Evolutionary conservation across 2,329 filamentous ascomycete genomes (phyloP), one percentile per base, ranked within the genome.

Genomic region (Talaromyces amestolkiae): DNA sequence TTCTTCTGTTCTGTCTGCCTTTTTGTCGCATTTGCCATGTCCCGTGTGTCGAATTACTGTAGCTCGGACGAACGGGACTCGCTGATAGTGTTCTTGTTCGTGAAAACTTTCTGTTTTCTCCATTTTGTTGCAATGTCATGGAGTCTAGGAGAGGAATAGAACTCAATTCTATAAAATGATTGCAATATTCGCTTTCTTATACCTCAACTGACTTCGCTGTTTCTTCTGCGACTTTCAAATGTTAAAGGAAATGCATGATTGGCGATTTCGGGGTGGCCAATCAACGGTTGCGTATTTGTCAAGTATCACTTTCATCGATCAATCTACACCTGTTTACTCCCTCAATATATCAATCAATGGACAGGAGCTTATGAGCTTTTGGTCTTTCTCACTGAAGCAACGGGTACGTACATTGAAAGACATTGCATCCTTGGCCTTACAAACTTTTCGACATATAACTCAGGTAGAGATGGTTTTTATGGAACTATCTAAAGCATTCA

Each of bases 71-170:
- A 37, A 37, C n/a, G 31, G 31, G 51, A 35, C 31, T 54, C 6
- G 51, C 27, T 15, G 49, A n/a, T 53, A 31, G 49, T 33, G 24
- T 31, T 31, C 49, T 51, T 10, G 49, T 53, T 53, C 27, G 15
- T 19, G 51, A 35, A 11, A 54, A 22, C n/a, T 8, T 54, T 5
- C 51, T 15, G n/a, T 54, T 53, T 54, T 54, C 31, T 54, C 31
- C 31, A 35, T 54, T 37, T 54, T 53, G 17, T 35, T 22, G 31
- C 51, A 54, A 54, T 54, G 0, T 54, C 7, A 54, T 35, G 51
- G 51, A 54, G 51, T 54, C 51, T 37, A 35, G 51, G 49, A 54
- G 31, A 54, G 15, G 27, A 54, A 54, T 54, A 54, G 31, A 54
- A 5, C 17, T 15, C n/a, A 54, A 54, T 35, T 37, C 3, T 19